Conservation (phyloP, 1,284 basidiomycete species). For the Veloboletus limbatus region DNA sequence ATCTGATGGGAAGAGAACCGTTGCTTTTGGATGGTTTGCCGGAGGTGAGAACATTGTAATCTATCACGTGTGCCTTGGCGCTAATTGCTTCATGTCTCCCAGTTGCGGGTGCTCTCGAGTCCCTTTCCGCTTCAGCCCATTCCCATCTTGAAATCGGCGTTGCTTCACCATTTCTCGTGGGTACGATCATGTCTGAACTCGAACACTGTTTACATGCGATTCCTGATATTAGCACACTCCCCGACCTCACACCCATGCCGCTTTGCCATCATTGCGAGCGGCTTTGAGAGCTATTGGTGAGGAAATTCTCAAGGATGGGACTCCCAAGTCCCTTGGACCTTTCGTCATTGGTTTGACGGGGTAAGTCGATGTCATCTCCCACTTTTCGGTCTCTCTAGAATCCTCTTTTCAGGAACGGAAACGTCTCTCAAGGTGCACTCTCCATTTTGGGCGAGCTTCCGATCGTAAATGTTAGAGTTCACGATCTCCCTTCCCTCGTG, state of each 20-base stretch:
- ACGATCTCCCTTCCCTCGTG: constrained; percentile 58
- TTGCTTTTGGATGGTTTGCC: constrained; percentile 88
- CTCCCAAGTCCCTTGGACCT: constrained; percentile 64
- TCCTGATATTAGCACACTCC: constrained; percentile 56
- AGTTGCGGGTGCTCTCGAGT: constrained; percentile 85
- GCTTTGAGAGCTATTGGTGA: constrained; percentile 61
- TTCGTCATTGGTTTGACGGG: constrained; percentile 83
- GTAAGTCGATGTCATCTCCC: constrained; percentile 36
- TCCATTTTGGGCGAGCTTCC: constrained; percentile 74
- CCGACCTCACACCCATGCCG: constrained; percentile 72
- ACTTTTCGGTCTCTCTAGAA: neutral
- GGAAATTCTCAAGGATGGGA: constrained; percentile 56
- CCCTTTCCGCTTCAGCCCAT: constrained; percentile 74
- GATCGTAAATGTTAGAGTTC: constrained; percentile 52
- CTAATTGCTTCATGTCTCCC: constrained; percentile 2
- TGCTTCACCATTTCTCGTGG: constrained; percentile 78
- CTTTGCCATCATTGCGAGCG: constrained; percentile 55
- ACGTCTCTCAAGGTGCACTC: constrained; percentile 74
- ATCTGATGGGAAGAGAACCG: constrained; percentile 66
- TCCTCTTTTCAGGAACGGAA: constrained; percentile 55
- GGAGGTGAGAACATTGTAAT: constrained; percentile 53
- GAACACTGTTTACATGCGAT: neutral
- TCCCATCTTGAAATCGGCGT: constrained; percentile 75
- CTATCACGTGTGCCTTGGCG: neutral
- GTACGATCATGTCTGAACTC: constrained; percentile 21